Percentiles rank a stretch among this genome's conserved stretches.
phyloP scores from a whole-genome alignment of 2,329 filamentous ascomycete genomes.

The Ceratocystiopsis sp. region DNA sequence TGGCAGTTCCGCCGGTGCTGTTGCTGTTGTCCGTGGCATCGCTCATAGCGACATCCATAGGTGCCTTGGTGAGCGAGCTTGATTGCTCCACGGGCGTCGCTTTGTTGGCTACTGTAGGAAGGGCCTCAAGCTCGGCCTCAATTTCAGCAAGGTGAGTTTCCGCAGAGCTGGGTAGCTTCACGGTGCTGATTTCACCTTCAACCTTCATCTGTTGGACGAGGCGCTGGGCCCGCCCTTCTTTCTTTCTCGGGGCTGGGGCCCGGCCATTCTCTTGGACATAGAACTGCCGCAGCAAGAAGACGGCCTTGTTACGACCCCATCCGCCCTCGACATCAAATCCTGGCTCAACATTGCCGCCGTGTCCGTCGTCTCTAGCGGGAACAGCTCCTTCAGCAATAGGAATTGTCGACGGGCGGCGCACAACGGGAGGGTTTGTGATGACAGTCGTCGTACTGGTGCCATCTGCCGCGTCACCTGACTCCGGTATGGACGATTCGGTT shows the following conservation, averaged over 20 bases:
- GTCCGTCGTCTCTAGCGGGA: constrained; percentile 19
- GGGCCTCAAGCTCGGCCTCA: neutral
- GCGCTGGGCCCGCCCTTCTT: constrained; percentile 36
- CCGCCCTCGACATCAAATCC: constrained; percentile 75
- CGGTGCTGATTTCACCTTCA: constrained; percentile 14
- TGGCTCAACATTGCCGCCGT: constrained; percentile 55
- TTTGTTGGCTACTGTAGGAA: neutral
- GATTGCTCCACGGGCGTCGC: neutral
- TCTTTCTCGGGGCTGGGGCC: constrained; percentile 39
- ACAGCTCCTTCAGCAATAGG: constrained; percentile 11
- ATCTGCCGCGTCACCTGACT: neutral
- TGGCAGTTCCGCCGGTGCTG: neutral
- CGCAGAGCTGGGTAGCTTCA: constrained; percentile 6
- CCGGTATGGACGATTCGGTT: neutral
- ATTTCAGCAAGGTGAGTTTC: constrained; percentile 2
- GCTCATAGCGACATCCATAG: neutral
- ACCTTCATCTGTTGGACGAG: constrained; percentile 33
- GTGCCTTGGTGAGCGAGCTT: neutral
- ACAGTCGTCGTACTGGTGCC: constrained; percentile 3
- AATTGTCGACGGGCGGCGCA: constrained; percentile 9
- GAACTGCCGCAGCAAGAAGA: constrained; percentile 80
- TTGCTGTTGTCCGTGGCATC: neutral
- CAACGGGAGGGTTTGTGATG: constrained; percentile 4
- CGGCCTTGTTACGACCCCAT: constrained; percentile 79
- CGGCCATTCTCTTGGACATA: constrained; percentile 97